Evolutionary conservation across 352 stramenopile species (phyloP).

Genomic region (Pythium inflatum): DNA sequence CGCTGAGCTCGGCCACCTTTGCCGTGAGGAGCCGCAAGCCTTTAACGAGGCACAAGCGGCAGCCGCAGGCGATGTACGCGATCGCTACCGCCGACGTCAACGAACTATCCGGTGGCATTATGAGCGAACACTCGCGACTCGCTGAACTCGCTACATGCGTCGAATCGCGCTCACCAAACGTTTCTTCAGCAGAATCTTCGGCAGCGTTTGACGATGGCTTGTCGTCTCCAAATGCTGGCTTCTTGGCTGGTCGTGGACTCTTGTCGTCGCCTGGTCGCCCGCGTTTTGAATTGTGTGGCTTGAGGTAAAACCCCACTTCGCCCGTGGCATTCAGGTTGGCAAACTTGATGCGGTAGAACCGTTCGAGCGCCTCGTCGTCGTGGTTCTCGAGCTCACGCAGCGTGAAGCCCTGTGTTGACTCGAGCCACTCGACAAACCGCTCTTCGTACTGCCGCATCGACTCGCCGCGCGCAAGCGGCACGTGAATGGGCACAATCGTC

Average conservation of each 20-base stretch:
- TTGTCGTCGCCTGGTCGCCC: too few species aligned
- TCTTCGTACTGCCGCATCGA: slow-evolving; percentile 22
- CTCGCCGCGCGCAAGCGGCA: slow-evolving; percentile 18
- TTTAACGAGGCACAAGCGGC: slow-evolving; percentile 13
- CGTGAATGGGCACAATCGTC: slow-evolving; percentile 16
- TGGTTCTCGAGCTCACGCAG: slow-evolving; percentile 9
- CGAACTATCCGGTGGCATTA: background rate
- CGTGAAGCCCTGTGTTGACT: background rate
- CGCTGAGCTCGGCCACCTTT: background rate
- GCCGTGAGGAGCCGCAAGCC: slow-evolving; percentile 1
- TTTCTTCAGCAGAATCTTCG: too few species aligned
- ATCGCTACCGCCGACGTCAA: background rate
- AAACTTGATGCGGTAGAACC: slow-evolving; percentile 10
- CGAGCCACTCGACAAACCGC: slow-evolving; percentile 29
- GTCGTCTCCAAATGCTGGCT: too few species aligned
- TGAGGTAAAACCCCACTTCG: slow-evolving; percentile 5
- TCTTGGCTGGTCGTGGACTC: too few species aligned
- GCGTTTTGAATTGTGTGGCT: too few species aligned
- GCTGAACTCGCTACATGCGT: too few species aligned
- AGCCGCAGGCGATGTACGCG: slow-evolving; percentile 19
- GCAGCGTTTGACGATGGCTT: too few species aligned
- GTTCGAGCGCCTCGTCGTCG: slow-evolving; percentile 7
- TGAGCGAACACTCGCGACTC: background rate
- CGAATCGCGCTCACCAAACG: too few species aligned
- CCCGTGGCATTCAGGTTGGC: slow-evolving; percentile 3